A percentile compares a stretch with the other conserved stretches of the same genome.
Conservation (phyloP, 2,329 filamentous ascomycete species). For the Fusarium albidum region DNA sequence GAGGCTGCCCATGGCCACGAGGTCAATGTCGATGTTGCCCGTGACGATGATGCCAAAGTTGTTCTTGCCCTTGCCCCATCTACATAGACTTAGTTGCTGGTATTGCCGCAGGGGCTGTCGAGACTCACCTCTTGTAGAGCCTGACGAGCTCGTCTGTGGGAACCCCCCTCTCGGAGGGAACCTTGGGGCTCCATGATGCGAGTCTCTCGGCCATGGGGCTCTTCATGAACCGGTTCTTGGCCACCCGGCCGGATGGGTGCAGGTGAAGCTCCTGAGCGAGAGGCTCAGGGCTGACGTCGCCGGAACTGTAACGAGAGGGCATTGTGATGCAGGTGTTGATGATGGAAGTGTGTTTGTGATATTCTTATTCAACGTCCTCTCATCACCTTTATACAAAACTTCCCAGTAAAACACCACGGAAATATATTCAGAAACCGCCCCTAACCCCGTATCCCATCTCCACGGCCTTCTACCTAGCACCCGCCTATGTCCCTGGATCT, state of each 20-base stretch:
- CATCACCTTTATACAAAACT: conserved; percentile 12
- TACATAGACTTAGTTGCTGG: conserved; percentile 6
- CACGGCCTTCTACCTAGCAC: too few species aligned
- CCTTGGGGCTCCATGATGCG: conserved; percentile 65
- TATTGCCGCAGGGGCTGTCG: background rate
- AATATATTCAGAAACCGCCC: background rate
- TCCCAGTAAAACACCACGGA: background rate
- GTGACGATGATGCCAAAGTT: conserved; percentile 65
- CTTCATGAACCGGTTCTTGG: conserved; percentile 72
- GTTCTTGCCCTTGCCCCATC: conserved; percentile 58
- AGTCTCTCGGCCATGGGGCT: conserved; percentile 72
- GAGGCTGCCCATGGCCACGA: conserved; percentile 61
- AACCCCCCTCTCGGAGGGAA: conserved; percentile 56
- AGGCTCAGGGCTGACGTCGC: conserved; percentile 25
- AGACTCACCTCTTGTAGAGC: conserved; percentile 64
- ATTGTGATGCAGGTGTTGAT: too few species aligned
- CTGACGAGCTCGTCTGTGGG: conserved; percentile 55
- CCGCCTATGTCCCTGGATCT: too few species aligned
- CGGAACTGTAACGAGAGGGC: conserved; percentile 32
- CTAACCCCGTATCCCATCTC: too few species aligned
- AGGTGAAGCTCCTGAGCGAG: conserved; percentile 56
- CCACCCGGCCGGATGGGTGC: conserved; percentile 54
- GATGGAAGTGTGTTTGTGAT: too few species aligned
- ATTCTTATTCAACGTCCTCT: background rate
- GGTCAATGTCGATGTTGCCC: conserved; percentile 72